Conservation (phyloP, 2,329 filamentous ascomycete species). For the Exophiala calicioides region DNA sequence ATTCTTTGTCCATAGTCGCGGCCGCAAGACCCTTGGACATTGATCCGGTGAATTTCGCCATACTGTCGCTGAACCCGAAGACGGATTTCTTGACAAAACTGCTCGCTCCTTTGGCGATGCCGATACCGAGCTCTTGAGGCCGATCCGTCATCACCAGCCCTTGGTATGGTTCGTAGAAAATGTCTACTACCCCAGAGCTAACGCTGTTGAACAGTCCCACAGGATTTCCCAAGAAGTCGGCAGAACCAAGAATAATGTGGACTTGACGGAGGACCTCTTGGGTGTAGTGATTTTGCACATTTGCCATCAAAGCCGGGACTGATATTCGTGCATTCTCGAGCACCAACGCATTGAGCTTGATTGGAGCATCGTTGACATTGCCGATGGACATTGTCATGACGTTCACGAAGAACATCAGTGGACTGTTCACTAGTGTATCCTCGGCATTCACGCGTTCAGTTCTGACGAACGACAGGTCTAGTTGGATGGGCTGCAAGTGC, state of each 20-base stretch:
- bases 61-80: slow-evolving; percentile 94
- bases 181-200: slow-evolving; percentile 93
- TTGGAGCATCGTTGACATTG: slow-evolving; percentile 96
- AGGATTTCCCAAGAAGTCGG: slow-evolving; percentile 95
- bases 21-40: slow-evolving; percentile 95
- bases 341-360: slow-evolving; percentile 89
- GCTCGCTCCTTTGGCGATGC: slow-evolving; percentile 93
- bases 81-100: slow-evolving; percentile 99
- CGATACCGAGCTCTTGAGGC: slow-evolving; percentile 90
- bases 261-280: slow-evolving; percentile 95
- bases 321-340: slow-evolving; percentile 94
- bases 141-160: slow-evolving; percentile 93
- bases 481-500: slow-evolving; percentile 96
- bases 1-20: slow-evolving; percentile 96
- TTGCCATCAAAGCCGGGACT: slow-evolving; percentile 76
- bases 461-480: slow-evolving; percentile 94
- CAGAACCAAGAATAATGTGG: slow-evolving; percentile 94
- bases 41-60: slow-evolving; percentile 96
- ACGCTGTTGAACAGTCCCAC: slow-evolving; percentile 98
- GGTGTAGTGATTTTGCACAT: slow-evolving; percentile 91
- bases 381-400: slow-evolving; percentile 99
- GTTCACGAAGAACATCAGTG: slow-evolving; percentile 98
- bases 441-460: slow-evolving; percentile 96
- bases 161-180: slow-evolving; percentile 99
- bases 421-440: slow-evolving; percentile 87